A percentile compares a stretch with the other conserved stretches of the same genome.
These are phyloP conservation scores for Xylaria longipes DNA, from an alignment of 495 filamentous ascomycete genomes.

Conservation along the genomic window DNA sequence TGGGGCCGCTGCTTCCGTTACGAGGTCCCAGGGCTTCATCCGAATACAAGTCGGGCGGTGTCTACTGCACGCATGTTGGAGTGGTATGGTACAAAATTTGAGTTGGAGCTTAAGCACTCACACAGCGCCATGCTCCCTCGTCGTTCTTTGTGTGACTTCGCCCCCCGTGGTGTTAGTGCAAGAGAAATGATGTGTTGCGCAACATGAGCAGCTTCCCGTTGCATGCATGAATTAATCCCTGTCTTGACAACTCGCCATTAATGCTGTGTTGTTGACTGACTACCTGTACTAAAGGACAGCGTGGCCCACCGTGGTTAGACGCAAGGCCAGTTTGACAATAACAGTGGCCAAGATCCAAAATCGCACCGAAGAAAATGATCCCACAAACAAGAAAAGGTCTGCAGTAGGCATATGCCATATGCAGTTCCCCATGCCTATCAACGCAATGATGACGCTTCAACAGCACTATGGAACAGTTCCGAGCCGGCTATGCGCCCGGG, in stretches of 20 bases:
- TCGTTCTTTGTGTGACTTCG: conserved; percentile 21
- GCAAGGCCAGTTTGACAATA: conserved; percentile 16
- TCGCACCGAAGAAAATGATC: conserved; percentile 1
- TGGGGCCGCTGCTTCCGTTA: not conserved
- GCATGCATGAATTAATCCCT: conserved; percentile 15
- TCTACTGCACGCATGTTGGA: not conserved
- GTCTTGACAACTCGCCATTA: conserved; percentile 19
- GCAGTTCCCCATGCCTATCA: conserved; percentile 20
- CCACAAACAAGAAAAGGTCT: not conserved
- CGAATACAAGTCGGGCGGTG: conserved; percentile 19
- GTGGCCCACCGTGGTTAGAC: conserved; percentile 20
- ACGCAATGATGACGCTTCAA: not conserved
- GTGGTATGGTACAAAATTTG: conserved; percentile 18
- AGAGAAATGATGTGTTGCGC: conserved; percentile 25
- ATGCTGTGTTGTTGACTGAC: conserved; percentile 9
- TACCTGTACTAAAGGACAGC: conserved; percentile 22
- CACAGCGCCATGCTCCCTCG: conserved; percentile 4
- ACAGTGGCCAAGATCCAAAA: conserved; percentile 17
- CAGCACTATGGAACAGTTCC: not conserved
- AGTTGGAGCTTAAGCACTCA: conserved; percentile 17
- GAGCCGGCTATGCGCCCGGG: not conserved
- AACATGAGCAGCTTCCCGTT: conserved; percentile 18
- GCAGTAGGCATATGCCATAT: conserved; percentile 19
- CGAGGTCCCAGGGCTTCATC: conserved; percentile 11
- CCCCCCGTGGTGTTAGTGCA: conserved; percentile 14